phyloP scores from a whole-genome alignment of 2,329 filamentous ascomycete species.

The Cadophora sp. region DNA sequence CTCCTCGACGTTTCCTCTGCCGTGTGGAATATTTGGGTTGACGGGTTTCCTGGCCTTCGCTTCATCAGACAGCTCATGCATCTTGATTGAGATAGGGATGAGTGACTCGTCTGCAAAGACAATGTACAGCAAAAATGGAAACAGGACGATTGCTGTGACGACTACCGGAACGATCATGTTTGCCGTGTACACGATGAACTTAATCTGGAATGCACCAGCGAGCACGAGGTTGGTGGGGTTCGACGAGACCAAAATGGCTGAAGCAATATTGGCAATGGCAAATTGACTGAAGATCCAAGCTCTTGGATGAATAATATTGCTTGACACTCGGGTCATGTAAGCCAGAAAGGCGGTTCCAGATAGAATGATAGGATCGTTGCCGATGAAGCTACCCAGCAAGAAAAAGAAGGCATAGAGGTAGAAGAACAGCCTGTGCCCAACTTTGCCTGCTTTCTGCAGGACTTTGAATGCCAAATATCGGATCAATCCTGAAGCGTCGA shows the following conservation, averaged over 20 bases:
- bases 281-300: conserved; percentile 80
- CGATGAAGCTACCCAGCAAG: conserved; percentile 68
- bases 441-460: conserved; percentile 68
- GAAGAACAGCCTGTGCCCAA: conserved; percentile 73
- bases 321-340: conserved; percentile 77
- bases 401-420: conserved; percentile 80
- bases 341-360: conserved; percentile 77
- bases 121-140: conserved; percentile 73
- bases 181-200: conserved; percentile 76
- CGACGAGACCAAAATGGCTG: conserved; percentile 77
- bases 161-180: conserved; percentile 79
- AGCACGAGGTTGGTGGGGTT: conserved; percentile 80
- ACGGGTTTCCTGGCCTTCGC: conserved; percentile 62
- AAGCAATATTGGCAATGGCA: conserved; percentile 74
- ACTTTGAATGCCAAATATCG: conserved; percentile 74
- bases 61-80: conserved; percentile 70
- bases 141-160: conserved; percentile 70
- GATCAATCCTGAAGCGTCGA: conserved; percentile 77
- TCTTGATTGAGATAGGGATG: conserved; percentile 69
- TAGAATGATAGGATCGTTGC: conserved; percentile 78
- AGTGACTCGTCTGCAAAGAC: conserved; percentile 69
- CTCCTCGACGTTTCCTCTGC: conserved; percentile 60
- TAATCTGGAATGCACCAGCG: conserved; percentile 74
- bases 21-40: conserved; percentile 75
- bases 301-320: conserved; percentile 72